Base-by-base conservation (phyloP, 108 stramenopile genomes). In the Skeletonema potamos region DNA sequence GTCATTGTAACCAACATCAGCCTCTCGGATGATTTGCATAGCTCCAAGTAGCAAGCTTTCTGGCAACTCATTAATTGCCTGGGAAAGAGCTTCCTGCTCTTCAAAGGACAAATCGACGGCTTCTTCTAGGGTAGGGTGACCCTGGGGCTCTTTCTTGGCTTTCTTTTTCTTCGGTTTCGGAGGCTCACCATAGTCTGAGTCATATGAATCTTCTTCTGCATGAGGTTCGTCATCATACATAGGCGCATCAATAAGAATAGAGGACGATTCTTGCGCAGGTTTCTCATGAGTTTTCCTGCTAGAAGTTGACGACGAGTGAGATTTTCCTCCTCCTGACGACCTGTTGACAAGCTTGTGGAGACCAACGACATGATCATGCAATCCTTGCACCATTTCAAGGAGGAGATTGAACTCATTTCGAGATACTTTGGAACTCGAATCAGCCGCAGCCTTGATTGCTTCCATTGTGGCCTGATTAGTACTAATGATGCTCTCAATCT, bases 11-110 rank as follows among this genome's bases (percentile, higher is more conserved):
- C 89, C 67, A 44, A 76, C 76, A n/a, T 90, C 83, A 39, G 89
- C 83, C 66, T 95, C 90, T 55, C 91, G 72, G 57, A 95, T 91
- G 37, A 95, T 95, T 76, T 91, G 84, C 65, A 95, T 88, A 2
- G 90, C 89, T 22, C 87, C 91, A 27, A 79, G 76, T 12, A 92
- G 54, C 55, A 87, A 70, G 8, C 77, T 78, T 22, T 74, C 83
- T 12, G 85, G 81, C 20, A 94, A 70, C 5, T 78, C 66, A 70
- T 89, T 89, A 68, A 95, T 95, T 27, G 85, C 84, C 34, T 91
- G 84, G 1, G 93, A 91, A n/a, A 95, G 78, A 8, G 80, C 79
- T 63, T 87, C 85, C 74, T 95, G 93, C 66, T 95, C 93, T 58
- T 87, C 74, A 9, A 88, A 66, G 37, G 91, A 85, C 12, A 95